These are phyloP conservation scores for Aspergillus sojae DNA, from an alignment of 2,329 filamentous ascomycete species.

Conservation along the genomic window DNA sequence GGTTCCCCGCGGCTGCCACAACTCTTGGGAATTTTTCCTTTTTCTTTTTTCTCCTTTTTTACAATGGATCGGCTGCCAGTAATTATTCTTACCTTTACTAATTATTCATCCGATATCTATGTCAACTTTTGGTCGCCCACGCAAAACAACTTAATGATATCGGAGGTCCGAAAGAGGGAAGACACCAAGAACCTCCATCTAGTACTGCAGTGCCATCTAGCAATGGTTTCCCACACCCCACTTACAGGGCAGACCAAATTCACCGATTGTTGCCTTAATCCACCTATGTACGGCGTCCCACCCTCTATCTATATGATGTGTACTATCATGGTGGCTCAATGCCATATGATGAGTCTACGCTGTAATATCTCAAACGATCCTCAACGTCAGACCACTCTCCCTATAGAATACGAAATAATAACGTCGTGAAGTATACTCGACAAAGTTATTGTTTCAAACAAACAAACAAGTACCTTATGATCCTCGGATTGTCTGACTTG, in stretches of 20 bases:
- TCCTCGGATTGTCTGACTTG: not conserved
- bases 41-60: not conserved
- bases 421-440: not conserved
- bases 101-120: not conserved
- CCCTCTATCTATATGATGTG: not conserved
- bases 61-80: not conserved
- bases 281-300: not conserved
- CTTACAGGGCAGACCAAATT: not conserved
- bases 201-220: not conserved
- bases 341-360: not conserved
- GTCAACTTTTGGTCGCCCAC: not conserved
- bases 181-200: not conserved
- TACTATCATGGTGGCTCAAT: not conserved
- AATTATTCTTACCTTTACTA: not conserved
- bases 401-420: not conserved
- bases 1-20: constrained; percentile 21
- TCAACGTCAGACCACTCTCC: not conserved
- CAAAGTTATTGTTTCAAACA: not conserved
- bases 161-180: not conserved
- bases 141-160: not conserved
- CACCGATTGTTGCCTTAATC: not conserved
- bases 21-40: not conserved
- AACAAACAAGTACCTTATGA: not conserved
- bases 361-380: not conserved
- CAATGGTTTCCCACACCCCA: not conserved